phyloP scores from a whole-genome alignment of 208 protist species.

The Porcisia hertigi region DNA sequence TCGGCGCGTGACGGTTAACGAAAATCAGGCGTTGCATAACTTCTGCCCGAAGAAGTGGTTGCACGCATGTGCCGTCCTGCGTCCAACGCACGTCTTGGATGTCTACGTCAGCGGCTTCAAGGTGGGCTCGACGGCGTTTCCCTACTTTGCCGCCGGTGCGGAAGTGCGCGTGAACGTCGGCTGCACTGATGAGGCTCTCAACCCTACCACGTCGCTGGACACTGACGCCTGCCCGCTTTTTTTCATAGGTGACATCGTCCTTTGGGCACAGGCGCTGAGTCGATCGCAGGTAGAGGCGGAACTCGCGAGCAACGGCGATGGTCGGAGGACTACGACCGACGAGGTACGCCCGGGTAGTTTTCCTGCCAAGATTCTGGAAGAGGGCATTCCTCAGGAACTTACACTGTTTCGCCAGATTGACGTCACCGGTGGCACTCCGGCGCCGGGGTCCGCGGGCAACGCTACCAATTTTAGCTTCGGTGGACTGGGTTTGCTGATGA shows the following conservation, averaged over 20 bases:
- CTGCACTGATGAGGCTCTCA: constrained; percentile 24
- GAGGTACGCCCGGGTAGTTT: neutral
- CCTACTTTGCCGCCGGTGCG: constrained; percentile 47
- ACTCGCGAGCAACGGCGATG: constrained; percentile 33
- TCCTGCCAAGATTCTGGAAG: constrained; percentile 48
- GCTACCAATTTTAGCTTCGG: neutral
- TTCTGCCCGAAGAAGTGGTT: constrained; percentile 62
- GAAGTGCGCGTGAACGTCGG: constrained; percentile 68
- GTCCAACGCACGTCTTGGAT: constrained; percentile 42
- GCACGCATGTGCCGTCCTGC: constrained; percentile 65
- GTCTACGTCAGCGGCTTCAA: constrained; percentile 76
- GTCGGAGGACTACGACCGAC: neutral
- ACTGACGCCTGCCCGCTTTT: constrained; percentile 48
- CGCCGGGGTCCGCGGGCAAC: neutral
- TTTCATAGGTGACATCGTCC: constrained; percentile 61
- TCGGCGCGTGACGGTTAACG: constrained; percentile 61
- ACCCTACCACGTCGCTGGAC: constrained; percentile 30
- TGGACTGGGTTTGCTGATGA: neutral
- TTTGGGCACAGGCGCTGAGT: constrained; percentile 80
- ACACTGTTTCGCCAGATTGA: constrained; percentile 7
- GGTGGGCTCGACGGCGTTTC: constrained; percentile 50
- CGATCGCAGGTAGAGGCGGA: constrained; percentile 68
- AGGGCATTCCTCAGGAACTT: constrained; percentile 55
- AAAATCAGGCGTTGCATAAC: constrained; percentile 64
- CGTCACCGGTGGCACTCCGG: neutral